phyloP scores from a whole-genome alignment of 2,329 filamentous ascomycete genomes.

The Aaosphaeria arxii region DNA sequence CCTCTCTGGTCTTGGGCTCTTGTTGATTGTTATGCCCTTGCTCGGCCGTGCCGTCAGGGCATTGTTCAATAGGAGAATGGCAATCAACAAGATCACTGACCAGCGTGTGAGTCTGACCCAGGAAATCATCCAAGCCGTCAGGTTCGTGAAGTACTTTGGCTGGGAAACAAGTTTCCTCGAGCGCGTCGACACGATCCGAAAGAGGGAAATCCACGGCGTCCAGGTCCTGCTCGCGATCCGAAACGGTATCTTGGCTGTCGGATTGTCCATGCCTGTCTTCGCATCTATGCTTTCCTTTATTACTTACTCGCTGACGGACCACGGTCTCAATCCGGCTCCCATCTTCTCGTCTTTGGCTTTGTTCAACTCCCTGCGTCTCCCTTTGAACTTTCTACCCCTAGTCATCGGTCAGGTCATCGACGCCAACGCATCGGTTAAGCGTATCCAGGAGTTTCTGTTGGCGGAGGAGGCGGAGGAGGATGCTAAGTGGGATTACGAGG shows the following conservation, averaged over 20 bases:
- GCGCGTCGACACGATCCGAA: slow-evolving; percentile 70
- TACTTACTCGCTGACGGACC: slow-evolving; percentile 64
- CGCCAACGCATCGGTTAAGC: slow-evolving; percentile 77
- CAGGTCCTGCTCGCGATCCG: slow-evolving; percentile 79
- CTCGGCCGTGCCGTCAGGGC: slow-evolving; percentile 74
- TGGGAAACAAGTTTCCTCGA: slow-evolving; percentile 88
- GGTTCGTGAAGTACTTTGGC: slow-evolving; percentile 95
- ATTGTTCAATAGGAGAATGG: slow-evolving; percentile 70
- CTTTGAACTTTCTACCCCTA: slow-evolving; percentile 82
- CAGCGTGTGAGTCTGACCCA: slow-evolving; percentile 88
- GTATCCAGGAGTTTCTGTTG: slow-evolving; percentile 83
- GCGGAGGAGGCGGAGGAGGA: slow-evolving; percentile 82
- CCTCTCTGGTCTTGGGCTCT: slow-evolving; percentile 79
- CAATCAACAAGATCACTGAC: slow-evolving; percentile 92
- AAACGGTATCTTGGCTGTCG: slow-evolving; percentile 80
- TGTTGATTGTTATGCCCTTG: slow-evolving; percentile 74
- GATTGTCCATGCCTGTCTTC: slow-evolving; percentile 85
- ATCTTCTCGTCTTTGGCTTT: slow-evolving; percentile 92
- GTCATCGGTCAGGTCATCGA: slow-evolving; percentile 89
- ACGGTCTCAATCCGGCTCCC: slow-evolving; percentile 67
- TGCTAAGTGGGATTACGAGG: slow-evolving; percentile 54
- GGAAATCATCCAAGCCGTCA: slow-evolving; percentile 84
- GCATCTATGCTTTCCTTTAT: slow-evolving; percentile 95
- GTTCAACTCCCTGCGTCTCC: slow-evolving; percentile 88
- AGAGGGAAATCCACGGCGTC: slow-evolving; percentile 76